These are phyloP conservation scores for Globisporangium uncinulatum DNA, from an alignment of 352 stramenopile species.

Conservation along the genomic window DNA sequence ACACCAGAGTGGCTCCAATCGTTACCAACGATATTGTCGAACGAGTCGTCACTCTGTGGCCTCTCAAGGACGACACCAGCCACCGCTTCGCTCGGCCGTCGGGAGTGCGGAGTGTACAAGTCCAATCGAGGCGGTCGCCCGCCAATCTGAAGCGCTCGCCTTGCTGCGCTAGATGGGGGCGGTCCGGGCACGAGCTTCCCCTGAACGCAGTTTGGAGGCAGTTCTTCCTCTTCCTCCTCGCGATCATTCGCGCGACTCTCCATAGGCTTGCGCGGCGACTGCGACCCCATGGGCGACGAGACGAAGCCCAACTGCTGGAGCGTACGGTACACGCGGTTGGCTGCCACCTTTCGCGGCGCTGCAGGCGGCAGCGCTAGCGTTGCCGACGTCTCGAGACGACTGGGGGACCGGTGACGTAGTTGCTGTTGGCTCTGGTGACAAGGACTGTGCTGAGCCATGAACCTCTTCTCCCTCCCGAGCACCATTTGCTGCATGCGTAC, in stretches of 20 bases:
- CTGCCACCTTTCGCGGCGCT: slow-evolving; percentile 6
- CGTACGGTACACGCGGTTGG: slow-evolving; percentile 29
- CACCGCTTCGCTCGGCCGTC: not conserved
- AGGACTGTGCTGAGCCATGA: slow-evolving; percentile 15
- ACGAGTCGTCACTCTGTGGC: too few relatives aligned
- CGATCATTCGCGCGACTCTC: not conserved
- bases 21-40: too few relatives aligned
- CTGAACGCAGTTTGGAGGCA: slow-evolving; percentile 24
- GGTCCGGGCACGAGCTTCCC: slow-evolving; percentile 31
- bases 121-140: slow-evolving; percentile 14
- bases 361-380: not conserved
- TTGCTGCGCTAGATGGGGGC: slow-evolving; percentile 7
- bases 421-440: slow-evolving; percentile 4
- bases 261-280: slow-evolving; percentile 2
- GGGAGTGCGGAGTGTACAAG: slow-evolving; percentile 7
- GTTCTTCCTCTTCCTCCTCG: slow-evolving; percentile 14
- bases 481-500: slow-evolving; percentile 41
- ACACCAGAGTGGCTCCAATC: too few relatives aligned
- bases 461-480: slow-evolving; percentile 26
- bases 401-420: not conserved
- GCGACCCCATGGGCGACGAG: slow-evolving; percentile 12
- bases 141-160: not conserved
- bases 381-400: not conserved
- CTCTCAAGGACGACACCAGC: not conserved
- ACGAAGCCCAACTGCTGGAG: slow-evolving; percentile 36